Percentiles rank a stretch among this genome's conserved stretches.
Evolutionary conservation across 2,329 filamentous ascomycete species (phyloP).

Genomic region (Fusarium sp.): DNA sequence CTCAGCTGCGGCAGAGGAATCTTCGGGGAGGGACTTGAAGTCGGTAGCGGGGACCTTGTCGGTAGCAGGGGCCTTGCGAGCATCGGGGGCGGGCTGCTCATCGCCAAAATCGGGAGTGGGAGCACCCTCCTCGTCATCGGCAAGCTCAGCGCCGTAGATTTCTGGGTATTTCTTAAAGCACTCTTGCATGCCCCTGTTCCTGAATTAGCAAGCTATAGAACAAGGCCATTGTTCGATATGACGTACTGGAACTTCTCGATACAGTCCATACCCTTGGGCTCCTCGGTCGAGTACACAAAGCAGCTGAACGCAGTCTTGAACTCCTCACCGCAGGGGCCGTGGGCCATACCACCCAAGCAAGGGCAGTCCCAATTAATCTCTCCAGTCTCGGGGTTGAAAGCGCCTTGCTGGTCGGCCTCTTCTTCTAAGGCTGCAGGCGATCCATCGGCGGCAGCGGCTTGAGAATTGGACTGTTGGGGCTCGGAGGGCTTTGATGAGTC

Average conservation of each 20-base stretch:
- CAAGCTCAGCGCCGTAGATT: slow-evolving; percentile 87
- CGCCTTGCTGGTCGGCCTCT: slow-evolving; percentile 85
- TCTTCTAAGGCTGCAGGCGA: slow-evolving; percentile 71
- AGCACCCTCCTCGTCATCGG: slow-evolving; percentile 70
- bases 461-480: slow-evolving; percentile 40
- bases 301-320: slow-evolving; percentile 98
- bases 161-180: slow-evolving; percentile 95
- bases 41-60: background rate
- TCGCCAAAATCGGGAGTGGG: slow-evolving; percentile 43
- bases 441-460: slow-evolving; percentile 41
- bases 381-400: slow-evolving; percentile 97
- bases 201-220: slow-evolving; percentile 35
- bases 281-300: slow-evolving; percentile 93
- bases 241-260: slow-evolving; percentile 96
- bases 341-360: slow-evolving; percentile 94
- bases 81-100: slow-evolving; percentile 35
- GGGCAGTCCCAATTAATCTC: slow-evolving; percentile 99
- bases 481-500: slow-evolving; percentile 26
- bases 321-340: slow-evolving; percentile 93
- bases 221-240: background rate
- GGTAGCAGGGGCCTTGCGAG: background rate
- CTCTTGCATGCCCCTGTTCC: slow-evolving; percentile 86
- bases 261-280: slow-evolving; percentile 97
- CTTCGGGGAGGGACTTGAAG: background rate
- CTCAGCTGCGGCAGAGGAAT: background rate